Conservation (phyloP, 2,329 filamentous ascomycete species). For the Aureobasidium sp. region DNA sequence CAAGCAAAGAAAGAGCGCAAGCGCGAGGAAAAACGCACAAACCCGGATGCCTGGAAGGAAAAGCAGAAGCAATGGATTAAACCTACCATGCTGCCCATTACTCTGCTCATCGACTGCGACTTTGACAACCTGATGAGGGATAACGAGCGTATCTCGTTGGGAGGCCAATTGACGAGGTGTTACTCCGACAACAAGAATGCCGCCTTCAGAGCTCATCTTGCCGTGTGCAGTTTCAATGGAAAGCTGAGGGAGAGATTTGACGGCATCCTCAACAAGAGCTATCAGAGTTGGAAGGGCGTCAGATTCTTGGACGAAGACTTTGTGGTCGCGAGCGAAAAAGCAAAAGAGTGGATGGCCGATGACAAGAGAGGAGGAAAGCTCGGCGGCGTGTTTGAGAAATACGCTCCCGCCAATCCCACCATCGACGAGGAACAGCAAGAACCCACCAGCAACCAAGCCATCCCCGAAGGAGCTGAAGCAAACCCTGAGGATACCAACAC, state of each 20-base stretch:
- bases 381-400: conserved; percentile 39
- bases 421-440: neutral
- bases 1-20: conserved; percentile 44
- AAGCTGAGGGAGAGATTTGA: conserved; percentile 71
- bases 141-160: conserved; percentile 74
- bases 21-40: conserved; percentile 19
- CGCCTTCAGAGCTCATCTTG: conserved; percentile 60
- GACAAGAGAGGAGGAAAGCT: conserved; percentile 47
- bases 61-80: conserved; percentile 19
- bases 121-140: conserved; percentile 88
- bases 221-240: conserved; percentile 70
- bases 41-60: conserved; percentile 17
- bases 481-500: neutral
- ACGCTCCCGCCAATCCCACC: neutral
- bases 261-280: conserved; percentile 59
- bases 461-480: neutral
- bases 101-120: conserved; percentile 80
- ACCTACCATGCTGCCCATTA: conserved; percentile 59
- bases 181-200: conserved; percentile 81
- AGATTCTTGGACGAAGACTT: conserved; percentile 69
- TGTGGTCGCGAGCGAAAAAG: conserved; percentile 55
- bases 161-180: conserved; percentile 72
- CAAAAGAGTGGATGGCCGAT: conserved; percentile 59
- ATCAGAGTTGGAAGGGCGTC: conserved; percentile 73
- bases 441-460: neutral